Percentiles rank a stretch among this genome's conserved stretches.
Evolutionary conservation across 192 early-diverging fungal species (phyloP).

Genomic region (Coemansia interrupta): DNA sequence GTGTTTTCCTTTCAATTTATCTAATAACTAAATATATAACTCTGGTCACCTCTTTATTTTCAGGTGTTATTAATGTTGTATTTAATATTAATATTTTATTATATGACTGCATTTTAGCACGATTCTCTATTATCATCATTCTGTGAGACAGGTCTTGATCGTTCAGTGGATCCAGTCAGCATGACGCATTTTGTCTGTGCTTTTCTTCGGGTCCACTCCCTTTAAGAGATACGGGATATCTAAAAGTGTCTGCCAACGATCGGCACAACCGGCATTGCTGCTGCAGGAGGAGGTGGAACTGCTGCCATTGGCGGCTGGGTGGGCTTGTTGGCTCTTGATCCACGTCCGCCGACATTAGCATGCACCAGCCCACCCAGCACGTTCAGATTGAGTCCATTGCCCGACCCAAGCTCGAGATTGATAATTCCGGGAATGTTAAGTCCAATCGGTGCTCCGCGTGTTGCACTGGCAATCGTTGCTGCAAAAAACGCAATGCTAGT

Average conservation of each 20-base stretch:
- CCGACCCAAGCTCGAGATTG: slow-evolving; percentile 19
- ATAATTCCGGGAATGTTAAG: slow-evolving; percentile 40
- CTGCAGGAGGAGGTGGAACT: not conserved
- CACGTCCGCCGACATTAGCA: slow-evolving; percentile 24
- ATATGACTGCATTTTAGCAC: too few species aligned
- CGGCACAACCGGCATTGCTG: not conserved
- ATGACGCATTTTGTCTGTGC: too few species aligned
- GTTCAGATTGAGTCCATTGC: slow-evolving; percentile 23
- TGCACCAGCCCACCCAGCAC: slow-evolving; percentile 38
- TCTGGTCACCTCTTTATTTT: too few species aligned
- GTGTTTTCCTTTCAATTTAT: too few species aligned
- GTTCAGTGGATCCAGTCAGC: too few species aligned
- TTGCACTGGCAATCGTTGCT: not conserved
- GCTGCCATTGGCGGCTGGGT: not conserved
- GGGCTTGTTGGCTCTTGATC: slow-evolving; percentile 5
- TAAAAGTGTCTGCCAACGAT: slow-evolving; percentile 6
- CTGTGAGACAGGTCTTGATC: too few species aligned
- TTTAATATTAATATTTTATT: too few species aligned
- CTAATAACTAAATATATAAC: too few species aligned
- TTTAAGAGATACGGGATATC: too few species aligned
- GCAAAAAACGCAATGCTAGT: slow-evolving; percentile 6
- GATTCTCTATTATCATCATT: too few species aligned
- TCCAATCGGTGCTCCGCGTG: slow-evolving; percentile 8
- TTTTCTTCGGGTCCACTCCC: too few species aligned
- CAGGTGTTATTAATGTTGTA: too few species aligned